These are phyloP conservation scores for Candida ulmi DNA, from an alignment of 805 yeast genomes.

Conservation along the genomic window DNA sequence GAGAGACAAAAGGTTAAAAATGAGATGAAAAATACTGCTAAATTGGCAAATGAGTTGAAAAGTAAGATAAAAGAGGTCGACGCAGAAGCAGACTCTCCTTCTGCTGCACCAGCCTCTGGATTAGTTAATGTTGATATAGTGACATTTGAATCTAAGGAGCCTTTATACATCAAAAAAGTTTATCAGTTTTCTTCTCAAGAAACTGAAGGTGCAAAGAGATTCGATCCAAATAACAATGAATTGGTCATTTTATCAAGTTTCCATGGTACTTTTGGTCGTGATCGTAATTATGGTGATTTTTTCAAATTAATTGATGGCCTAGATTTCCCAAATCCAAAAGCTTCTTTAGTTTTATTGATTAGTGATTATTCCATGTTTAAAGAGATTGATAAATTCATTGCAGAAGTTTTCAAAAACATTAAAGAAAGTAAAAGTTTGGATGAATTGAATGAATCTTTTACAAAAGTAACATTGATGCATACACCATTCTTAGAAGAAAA, in stretches of 20 bases:
- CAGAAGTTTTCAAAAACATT: not conserved
- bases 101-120: too few relatives aligned
- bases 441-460: conserved; percentile 6
- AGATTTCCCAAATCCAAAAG: conserved; percentile 5
- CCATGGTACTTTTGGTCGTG: conserved; percentile 9
- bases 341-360: conserved; percentile 14
- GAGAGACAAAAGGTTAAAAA: too few relatives aligned
- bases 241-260: conserved; percentile 11
- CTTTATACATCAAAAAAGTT: conserved; percentile 5
- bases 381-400: conserved; percentile 5
- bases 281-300: conserved; percentile 11
- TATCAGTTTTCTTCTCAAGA: conserved; percentile 5
- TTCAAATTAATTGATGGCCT: conserved; percentile 6
- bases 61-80: conserved; percentile 4
- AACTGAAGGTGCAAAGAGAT: conserved; percentile 3
- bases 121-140: conserved; percentile 3
- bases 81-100: not conserved
- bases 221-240: conserved; percentile 11
- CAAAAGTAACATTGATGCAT: conserved; percentile 24
- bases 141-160: not conserved
- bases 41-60: conserved; percentile 1
- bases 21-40: too few relatives aligned
- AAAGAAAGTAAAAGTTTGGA: not conserved
- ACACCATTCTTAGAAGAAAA: conserved; percentile 32
- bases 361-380: conserved; percentile 6